Base-by-base conservation (phyloP, 2,329 filamentous ascomycete genomes). In the Phymatotrichopsis omnivora region DNA sequence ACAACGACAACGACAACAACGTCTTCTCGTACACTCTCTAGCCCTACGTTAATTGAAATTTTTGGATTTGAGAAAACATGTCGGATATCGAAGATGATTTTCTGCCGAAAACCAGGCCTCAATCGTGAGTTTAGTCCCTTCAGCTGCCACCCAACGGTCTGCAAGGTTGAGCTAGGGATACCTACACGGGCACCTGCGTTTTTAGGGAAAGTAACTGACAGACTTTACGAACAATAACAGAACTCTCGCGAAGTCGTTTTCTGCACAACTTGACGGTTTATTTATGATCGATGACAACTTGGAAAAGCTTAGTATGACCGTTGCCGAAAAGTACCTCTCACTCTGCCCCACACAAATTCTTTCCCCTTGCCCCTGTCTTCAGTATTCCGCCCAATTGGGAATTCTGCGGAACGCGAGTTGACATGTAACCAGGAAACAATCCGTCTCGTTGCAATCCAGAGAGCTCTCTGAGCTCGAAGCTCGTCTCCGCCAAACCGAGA, bases 221-320 rank as follows among this genome's bases (percentile, higher is more conserved):
- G n/a, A n/a, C n/a, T n/a, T n/a, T n/a, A n/a, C n/a, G n/a, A n/a
- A n/a, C n/a, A n/a, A n/a, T n/a, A n/a, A 33, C 30, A 58, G 56
- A 31, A 57, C 56, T 41, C 52, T 58, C 38, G 57, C 57, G 45
- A 51, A 53, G 33, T 55, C 53, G 17, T 59, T 59, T 52, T 57
- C 57, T 29, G 53, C 54, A 28, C 57, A 59, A 45, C 51, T 59
- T 14, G 56, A 59, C 42, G 56, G 58, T 48, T 54, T 56, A 41
- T 59, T 59, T 45, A 43, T 59, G 40, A 55, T 58, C 29, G 54
- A 56, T 42, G 56, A 58, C 24, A 51, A 51, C 12, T 28, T 55
- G 10, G 42, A 57, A 24, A 51, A 53, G 36, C 55, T 58, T 19
- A 44, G 50, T 19, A 51, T 50, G 37, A 56, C 53, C 27, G 52